These are phyloP conservation scores for Blastocystis sp. DNA, from an alignment of 352 stramenopile genomes.

Conservation along the genomic window DNA sequence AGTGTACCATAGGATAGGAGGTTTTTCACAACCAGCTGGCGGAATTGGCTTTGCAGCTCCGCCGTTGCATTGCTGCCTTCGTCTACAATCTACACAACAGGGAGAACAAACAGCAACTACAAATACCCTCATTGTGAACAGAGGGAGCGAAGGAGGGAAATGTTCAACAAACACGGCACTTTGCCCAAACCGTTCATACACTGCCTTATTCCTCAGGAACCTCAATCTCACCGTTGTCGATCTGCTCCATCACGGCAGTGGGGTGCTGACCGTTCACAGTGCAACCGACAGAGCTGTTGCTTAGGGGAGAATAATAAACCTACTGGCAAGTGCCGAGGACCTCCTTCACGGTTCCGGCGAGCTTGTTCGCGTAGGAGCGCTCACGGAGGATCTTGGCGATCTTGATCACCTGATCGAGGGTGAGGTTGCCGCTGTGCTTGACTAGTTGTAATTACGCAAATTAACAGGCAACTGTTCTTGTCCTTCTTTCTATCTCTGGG, in stretches of 20 bases:
- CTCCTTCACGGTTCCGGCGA: constrained; percentile 97
- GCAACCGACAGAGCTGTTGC: constrained; percentile 89
- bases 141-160: constrained; percentile 33
- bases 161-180: constrained; percentile 55
- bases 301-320: constrained; percentile 89
- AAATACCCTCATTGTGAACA: constrained; percentile 25
- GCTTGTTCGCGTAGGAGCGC: constrained; percentile 90
- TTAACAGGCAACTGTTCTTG: constrained; percentile 32
- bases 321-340: constrained; percentile 91
- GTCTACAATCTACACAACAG: constrained; percentile 21
- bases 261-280: constrained; percentile 96
- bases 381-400: constrained; percentile 94
- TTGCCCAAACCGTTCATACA: constrained; percentile 57
- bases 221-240: constrained; percentile 92
- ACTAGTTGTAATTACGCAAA: constrained; percentile 73
- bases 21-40: background rate
- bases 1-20: background rate
- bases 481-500: constrained; percentile 97
- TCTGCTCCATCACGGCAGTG: constrained; percentile 89
- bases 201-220: constrained; percentile 86
- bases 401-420: constrained; percentile 95
- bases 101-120: background rate
- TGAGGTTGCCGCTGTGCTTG: constrained; percentile 99
- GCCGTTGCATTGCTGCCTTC: background rate
- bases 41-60: constrained; percentile 12